phyloP scores from a whole-genome alignment of 139 green algal species.

The Coelastrella sp. region DNA sequence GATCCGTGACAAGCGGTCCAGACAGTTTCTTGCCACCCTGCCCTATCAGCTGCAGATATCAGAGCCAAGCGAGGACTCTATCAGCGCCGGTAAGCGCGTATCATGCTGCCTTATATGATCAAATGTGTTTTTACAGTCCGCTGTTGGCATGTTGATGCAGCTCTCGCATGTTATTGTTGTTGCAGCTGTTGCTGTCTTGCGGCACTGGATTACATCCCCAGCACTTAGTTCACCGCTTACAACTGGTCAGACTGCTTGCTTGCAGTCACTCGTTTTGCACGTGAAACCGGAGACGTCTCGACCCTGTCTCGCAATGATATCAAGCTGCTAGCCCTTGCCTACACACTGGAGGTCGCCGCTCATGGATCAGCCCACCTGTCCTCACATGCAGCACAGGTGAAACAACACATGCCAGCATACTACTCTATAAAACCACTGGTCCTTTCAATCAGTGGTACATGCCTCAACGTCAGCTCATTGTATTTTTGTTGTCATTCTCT shows the following conservation, averaged over 20 bases:
- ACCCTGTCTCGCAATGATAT: slow-evolving; percentile 86
- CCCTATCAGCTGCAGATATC: slow-evolving; percentile 69
- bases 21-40: slow-evolving; percentile 70
- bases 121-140: too few species aligned
- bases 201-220: not conserved
- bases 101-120: too few species aligned
- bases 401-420: not conserved
- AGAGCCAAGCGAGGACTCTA: slow-evolving; percentile 78
- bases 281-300: slow-evolving; percentile 88
- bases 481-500: too few species aligned
- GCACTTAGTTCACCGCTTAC: too few species aligned
- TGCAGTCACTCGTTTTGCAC: slow-evolving; percentile 86
- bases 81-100: slow-evolving; percentile 72
- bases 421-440: not conserved
- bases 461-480: too few species aligned
- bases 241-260: not conserved
- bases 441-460: too few species aligned
- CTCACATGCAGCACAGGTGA: slow-evolving; percentile 64
- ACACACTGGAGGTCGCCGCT: slow-evolving; percentile 78
- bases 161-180: not conserved
- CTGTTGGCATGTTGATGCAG: too few species aligned
- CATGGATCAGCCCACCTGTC: slow-evolving; percentile 77
- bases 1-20: slow-evolving; percentile 81
- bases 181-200: not conserved
- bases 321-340: slow-evolving; percentile 86